phyloP scores from a whole-genome alignment of 805 yeast genomes.

The Komagataella kurtzmanii region DNA sequence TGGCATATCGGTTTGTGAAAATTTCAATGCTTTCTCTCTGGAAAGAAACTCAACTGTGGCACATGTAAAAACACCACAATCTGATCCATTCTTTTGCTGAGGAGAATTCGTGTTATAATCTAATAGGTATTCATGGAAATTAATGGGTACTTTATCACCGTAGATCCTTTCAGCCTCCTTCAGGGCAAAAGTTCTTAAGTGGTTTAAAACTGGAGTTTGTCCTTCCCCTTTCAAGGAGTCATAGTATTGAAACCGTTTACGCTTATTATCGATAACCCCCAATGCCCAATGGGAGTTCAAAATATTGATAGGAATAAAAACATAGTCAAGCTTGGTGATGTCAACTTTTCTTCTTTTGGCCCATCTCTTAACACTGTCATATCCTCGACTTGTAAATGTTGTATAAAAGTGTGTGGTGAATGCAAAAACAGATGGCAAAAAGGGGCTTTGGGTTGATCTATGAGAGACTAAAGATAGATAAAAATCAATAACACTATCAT shows the following conservation, averaged over 20 bases:
- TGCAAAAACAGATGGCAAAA: conserved; percentile 35
- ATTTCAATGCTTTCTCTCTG: conserved; percentile 33
- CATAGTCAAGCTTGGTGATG: conserved; percentile 46
- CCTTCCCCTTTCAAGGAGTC: conserved; percentile 54
- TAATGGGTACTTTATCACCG: conserved; percentile 19
- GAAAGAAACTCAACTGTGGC: conserved; percentile 57
- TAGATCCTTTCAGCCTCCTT: conserved; percentile 50
- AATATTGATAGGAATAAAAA: conserved; percentile 79
- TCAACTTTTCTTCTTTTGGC: conserved; percentile 62
- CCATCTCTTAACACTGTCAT: conserved; percentile 74
- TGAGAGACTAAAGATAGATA: conserved; percentile 46
- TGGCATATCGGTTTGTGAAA: conserved; percentile 57
- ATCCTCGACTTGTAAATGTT: conserved; percentile 58
- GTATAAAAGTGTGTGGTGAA: conserved; percentile 88
- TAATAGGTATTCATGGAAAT: conserved; percentile 14
- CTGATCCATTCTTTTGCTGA: conserved; percentile 79
- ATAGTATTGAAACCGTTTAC: conserved; percentile 47
- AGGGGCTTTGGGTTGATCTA: conserved; percentile 16
- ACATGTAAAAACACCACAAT: conserved; percentile 92
- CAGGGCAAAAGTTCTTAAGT: conserved; percentile 46
- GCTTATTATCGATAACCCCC: conserved; percentile 57
- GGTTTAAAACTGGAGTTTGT: conserved; percentile 27
- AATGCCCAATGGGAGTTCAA: conserved; percentile 86
- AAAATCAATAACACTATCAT: conserved; percentile 82
- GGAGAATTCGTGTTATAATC: conserved; percentile 34